phyloP scores from a whole-genome alignment of 2,329 filamentous ascomycete species.

The Cercospora citrullina region DNA sequence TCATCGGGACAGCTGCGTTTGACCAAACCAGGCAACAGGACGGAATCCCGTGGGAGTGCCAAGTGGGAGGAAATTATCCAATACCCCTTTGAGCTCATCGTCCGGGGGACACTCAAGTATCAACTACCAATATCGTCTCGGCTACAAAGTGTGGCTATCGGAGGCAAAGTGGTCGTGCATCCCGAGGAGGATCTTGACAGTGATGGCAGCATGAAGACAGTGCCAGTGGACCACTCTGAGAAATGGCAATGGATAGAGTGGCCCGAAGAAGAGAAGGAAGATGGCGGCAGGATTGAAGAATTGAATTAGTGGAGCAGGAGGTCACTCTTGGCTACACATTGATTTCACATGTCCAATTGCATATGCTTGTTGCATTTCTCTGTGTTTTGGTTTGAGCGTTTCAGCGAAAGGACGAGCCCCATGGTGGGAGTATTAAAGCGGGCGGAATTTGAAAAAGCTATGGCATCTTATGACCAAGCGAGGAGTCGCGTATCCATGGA shows the following conservation, averaged over 20 bases:
- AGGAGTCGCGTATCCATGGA: slow-evolving; percentile 11
- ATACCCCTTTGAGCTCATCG: slow-evolving; percentile 89
- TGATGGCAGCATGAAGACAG: slow-evolving; percentile 36
- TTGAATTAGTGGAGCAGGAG: slow-evolving; percentile 11
- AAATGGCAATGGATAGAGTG: slow-evolving; percentile 39
- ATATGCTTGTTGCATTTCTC: slow-evolving; percentile 14
- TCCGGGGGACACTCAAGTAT: slow-evolving; percentile 89
- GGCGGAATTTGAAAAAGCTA: slow-evolving; percentile 13
- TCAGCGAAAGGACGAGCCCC: slow-evolving; percentile 20
- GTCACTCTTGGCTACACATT: slow-evolving; percentile 18
- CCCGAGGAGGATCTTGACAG: slow-evolving; percentile 40
- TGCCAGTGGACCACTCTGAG: slow-evolving; percentile 32
- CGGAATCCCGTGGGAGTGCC: slow-evolving; percentile 74
- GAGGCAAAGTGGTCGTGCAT: slow-evolving; percentile 43
- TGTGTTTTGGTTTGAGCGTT: slow-evolving; percentile 23
- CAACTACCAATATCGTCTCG: slow-evolving; percentile 60
- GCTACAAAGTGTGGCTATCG: slow-evolving; percentile 54
- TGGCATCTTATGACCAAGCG: slow-evolving; percentile 23
- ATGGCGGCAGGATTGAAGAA: slow-evolving; percentile 14
- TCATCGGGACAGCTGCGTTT: slow-evolving; percentile 84
- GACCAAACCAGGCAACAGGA: slow-evolving; percentile 80
- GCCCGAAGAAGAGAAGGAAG: slow-evolving; percentile 25
- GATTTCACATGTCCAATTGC: slow-evolving; percentile 25
- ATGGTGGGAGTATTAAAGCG: not conserved
- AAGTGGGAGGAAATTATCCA: slow-evolving; percentile 89